phyloP scores from a whole-genome alignment of 179 eudicot species.

The Corrigiola litoralis region DNA sequence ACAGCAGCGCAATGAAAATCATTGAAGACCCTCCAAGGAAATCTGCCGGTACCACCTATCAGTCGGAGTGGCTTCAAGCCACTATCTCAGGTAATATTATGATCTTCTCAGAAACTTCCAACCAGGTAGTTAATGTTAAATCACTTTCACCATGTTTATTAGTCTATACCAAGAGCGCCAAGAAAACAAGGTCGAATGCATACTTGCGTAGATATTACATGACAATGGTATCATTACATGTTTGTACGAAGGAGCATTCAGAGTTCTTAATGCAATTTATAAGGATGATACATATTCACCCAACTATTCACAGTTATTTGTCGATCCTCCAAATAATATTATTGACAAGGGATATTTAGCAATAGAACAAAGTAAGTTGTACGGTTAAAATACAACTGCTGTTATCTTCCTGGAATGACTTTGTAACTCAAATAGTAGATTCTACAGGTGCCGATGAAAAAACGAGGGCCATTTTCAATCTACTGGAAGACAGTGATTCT shows the following conservation, averaged over 20 bases:
- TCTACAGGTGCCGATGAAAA: conserved; percentile 26
- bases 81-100: conserved; percentile 16
- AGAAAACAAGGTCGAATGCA: too few species aligned
- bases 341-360: too few species aligned
- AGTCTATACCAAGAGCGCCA: too few species aligned
- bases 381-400: too few species aligned
- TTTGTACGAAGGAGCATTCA: neutral
- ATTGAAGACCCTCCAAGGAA: conserved; percentile 3
- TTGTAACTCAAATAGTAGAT: neutral
- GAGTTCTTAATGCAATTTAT: neutral
- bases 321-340: too few species aligned
- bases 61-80: conserved; percentile 21
- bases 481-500: conserved; percentile 15
- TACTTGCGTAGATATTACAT: too few species aligned
- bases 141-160: too few species aligned
- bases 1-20: conserved; percentile 17
- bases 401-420: neutral
- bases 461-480: conserved; percentile 15
- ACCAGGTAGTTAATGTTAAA: too few species aligned
- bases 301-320: too few species aligned
- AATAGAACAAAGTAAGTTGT: too few species aligned
- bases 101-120: too few species aligned
- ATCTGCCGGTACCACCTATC: neutral
- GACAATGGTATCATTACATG: neutral
- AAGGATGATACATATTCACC: too few species aligned